Evolutionary conservation across 306 rosid genomes (phyloP), one percentile per base, ranked within the genome.

Genomic region (Vicia villosa): DNA sequence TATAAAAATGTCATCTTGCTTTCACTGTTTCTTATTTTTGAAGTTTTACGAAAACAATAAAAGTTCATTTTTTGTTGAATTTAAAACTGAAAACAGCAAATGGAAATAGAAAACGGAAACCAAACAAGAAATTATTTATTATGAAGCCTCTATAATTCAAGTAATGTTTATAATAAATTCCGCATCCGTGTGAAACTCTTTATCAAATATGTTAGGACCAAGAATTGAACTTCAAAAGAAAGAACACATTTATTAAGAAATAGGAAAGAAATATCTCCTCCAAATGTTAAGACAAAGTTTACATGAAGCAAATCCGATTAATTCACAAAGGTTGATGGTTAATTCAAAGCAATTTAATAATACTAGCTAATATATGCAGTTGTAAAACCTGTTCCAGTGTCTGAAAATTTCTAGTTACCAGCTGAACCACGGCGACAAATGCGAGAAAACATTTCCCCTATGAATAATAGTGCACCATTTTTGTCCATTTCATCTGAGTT

Each of bases 401-500:
- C 70, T 69, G 52, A 74, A 43, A 69, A 52, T 62, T 73, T 77
- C 81, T 63, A 73, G 52, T 82, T 83, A 94, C 97, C 98, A 78
- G 87, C 77, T 84, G 91, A 90, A 79, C 97, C 98, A 83, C 97
- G 98, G 11, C 95, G 94, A 77, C 87, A 90, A 55, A 87, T 88
- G 43, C 89, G 96, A 75, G 98, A 84, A 83, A 90, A 85, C 74
- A 79, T 74, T 80, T 88, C 92, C 78, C 98, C 98, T 24, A 85
- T 81, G 75, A 94, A 94, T 38, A 88, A 58, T 75, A 88, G 73
- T 63, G 88, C 63, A 47, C 82, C 87, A 55, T 83, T 79, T 28
- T 63, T 37, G 63, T 73, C 84, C 65, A 54, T 75, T 70, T 63
- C 75, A 58, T 16, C 47, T 10, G 17, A 54, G 63, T 24, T 24